Evolutionary conservation across 2,329 filamentous ascomycete species (phyloP), one percentile per base, ranked within the genome.

Genomic region (Ceratocystis ficicola): DNA sequence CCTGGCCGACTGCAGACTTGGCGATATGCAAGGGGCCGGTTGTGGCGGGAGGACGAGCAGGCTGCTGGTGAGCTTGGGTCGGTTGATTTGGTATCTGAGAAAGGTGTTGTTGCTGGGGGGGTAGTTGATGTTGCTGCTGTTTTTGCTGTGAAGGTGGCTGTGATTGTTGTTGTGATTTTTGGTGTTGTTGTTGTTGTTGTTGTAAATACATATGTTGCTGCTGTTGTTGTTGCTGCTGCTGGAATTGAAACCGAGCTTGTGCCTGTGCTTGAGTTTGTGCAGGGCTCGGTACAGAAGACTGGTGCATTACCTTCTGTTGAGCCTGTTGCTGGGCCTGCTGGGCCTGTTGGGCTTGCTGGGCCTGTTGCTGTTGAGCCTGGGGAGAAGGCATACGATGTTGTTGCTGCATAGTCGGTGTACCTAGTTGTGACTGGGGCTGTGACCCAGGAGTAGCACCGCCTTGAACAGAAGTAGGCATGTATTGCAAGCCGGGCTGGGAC

Each of bases 221-320:
- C 15, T 70, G 72, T 44, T 71, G 72, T 1, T 71, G 72, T 20
- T 71, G 73, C 1, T 70, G 36, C 25, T 72, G 74, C 6, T 67
- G 46, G 12, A 69, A 68, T 20, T 72, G 71, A 15, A 73, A 68
- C 1, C 68, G 62, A 22, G 52, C 65, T 64, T 68, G 69, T 52
- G 20, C 50, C 17, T 55, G 48, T 7, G 41, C 50, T 28, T 65
- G 63, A 12, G 44, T 44, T 48, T 63, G 61, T 22, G 3, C 60
- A 59, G 50, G 30, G 46, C 8, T 52, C 28, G 55, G 6, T 15
- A 36, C n/a, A 20, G 55, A 52, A n/a, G 48, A 52, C 30, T 28
- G 44, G 28, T 41, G 41, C 55, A 59, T 62, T 44, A 41, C 36
- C 36, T 41, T 41, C 36, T 41, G 36, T 15, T 41, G 36, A 15